These are phyloP conservation scores for Narthecium ossifragum DNA, from an alignment of 106 monocot genomes.

Conservation along the genomic window DNA sequence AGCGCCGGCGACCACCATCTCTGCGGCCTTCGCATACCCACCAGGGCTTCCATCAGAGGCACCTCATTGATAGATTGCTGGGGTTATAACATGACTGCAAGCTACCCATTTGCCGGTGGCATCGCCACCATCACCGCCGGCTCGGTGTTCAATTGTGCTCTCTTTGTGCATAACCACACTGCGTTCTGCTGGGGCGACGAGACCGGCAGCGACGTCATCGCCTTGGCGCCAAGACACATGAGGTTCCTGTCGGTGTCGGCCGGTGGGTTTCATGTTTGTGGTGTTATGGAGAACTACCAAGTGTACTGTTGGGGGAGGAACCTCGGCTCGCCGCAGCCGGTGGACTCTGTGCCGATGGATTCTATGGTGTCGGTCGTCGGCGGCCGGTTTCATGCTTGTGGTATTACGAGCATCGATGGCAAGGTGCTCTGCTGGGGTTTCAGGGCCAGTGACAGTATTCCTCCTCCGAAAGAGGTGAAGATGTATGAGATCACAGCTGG, in stretches of 20 bases:
- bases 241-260: constrained; percentile 63
- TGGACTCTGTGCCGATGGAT: constrained; percentile 54
- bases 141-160: constrained; percentile 86
- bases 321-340: constrained; percentile 41
- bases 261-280: constrained; percentile 94
- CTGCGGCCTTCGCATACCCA: constrained; percentile 47
- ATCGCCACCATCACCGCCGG: constrained; percentile 67
- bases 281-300: constrained; percentile 43
- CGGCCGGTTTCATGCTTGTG: constrained; percentile 89
- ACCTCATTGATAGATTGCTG: constrained; percentile 74
- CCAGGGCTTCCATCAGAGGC: not conserved
- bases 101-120: constrained; percentile 20
- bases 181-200: constrained; percentile 96
- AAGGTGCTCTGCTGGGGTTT: constrained; percentile 88
- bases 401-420: constrained; percentile 53
- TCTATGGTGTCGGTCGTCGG: constrained; percentile 75
- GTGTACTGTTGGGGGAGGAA: constrained; percentile 92
- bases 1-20: constrained; percentile 92
- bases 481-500: constrained; percentile 67
- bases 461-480: constrained; percentile 45
- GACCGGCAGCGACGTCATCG: constrained; percentile 56
- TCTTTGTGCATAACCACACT: constrained; percentile 33
- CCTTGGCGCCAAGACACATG: constrained; percentile 32
- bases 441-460: constrained; percentile 43
- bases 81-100: constrained; percentile 98